phyloP scores from a whole-genome alignment of 176 grass and related monocot species.

The Oryza longistaminata region DNA sequence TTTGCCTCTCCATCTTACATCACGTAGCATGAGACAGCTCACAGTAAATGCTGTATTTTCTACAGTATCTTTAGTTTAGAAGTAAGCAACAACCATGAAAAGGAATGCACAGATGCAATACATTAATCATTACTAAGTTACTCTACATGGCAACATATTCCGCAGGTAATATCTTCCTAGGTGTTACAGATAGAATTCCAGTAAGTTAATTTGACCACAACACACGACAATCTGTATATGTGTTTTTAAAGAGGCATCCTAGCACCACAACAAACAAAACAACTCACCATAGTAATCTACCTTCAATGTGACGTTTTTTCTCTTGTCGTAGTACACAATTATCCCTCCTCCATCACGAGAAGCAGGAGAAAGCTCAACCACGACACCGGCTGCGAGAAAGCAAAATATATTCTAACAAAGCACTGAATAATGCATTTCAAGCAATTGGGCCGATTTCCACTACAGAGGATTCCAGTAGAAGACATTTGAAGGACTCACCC shows the following conservation, averaged over 20 bases:
- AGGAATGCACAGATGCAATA: not conserved
- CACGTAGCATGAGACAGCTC: not conserved
- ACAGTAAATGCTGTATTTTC: not conserved
- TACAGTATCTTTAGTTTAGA: not conserved
- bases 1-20: not conserved
- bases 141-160: not conserved
- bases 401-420: not conserved
- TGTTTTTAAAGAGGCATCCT: not conserved
- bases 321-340: slow-evolving; percentile 73
- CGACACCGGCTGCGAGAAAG: slow-evolving; percentile 72
- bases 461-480: not conserved
- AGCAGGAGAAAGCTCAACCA: slow-evolving; percentile 91
- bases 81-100: not conserved
- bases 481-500: slow-evolving; percentile 35
- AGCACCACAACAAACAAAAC: slow-evolving; percentile 34
- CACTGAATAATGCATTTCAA: not conserved
- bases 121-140: not conserved
- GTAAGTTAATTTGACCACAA: not conserved
- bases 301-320: slow-evolving; percentile 94
- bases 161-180: not conserved
- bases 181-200: not conserved
- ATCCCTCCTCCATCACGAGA: slow-evolving; percentile 80
- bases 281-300: slow-evolving; percentile 73
- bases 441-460: not conserved
- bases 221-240: not conserved